A percentile compares a stretch with the other conserved stretches of the same genome.
These are phyloP conservation scores for Wickerhamomyces ciferrii DNA, from an alignment of 805 yeast genomes.

Conservation along the genomic window DNA sequence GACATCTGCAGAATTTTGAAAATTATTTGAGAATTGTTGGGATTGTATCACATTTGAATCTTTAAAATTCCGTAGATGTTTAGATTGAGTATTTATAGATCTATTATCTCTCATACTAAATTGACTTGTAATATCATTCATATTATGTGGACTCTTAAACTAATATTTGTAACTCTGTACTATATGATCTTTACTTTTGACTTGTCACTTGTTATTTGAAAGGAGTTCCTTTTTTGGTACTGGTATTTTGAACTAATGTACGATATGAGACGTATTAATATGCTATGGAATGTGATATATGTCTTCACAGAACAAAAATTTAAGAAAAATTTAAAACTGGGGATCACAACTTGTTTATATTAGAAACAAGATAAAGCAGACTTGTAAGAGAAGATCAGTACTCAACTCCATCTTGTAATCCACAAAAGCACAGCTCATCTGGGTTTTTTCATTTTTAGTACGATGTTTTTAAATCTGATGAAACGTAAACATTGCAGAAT, in stretches of 20 bases:
- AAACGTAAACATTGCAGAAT: conserved; percentile 1
- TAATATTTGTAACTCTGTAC: not conserved
- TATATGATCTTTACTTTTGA: not conserved
- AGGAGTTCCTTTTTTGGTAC: no score
- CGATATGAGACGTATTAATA: not conserved
- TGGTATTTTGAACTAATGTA: not conserved
- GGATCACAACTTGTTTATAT: no score
- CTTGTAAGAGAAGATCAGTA: no score
- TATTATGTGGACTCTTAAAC: not conserved
- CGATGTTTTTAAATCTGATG: not conserved
- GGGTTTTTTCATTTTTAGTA: not conserved
- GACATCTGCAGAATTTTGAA: not conserved
- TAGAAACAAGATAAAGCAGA: no score
- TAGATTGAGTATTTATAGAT: not conserved
- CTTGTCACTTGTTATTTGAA: not conserved
- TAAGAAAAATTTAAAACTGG: not conserved
- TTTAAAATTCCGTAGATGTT: not conserved
- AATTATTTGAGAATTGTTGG: not conserved
- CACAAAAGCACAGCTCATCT: not conserved
- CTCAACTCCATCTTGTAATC: not conserved
- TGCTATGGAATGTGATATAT: not conserved
- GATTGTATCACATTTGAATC: not conserved
- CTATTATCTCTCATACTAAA: not conserved
- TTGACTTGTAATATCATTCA: conserved; percentile 5
- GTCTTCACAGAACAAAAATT: not conserved